Base-by-base conservation (phyloP, 257 asterid genomes). In the Datura wrightii region DNA sequence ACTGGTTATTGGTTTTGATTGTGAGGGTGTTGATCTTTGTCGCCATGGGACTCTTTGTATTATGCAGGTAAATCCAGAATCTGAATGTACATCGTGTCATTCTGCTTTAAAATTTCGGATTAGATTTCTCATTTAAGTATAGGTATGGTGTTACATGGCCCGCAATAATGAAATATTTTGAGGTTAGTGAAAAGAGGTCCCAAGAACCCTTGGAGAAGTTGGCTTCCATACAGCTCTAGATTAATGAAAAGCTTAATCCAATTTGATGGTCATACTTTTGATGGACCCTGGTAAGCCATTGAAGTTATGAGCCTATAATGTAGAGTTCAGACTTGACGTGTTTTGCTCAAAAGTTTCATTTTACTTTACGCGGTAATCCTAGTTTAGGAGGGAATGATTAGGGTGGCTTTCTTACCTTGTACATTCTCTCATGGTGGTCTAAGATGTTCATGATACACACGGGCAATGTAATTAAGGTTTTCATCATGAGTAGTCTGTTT, bases 11-110 rank as follows among this genome's bases (percentile, higher is more conserved):
- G 99, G 99, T 90, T 92, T 96, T 74, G 99, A 96, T 84, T 96
- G 98, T 89, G 99, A 96, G 92, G 99, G 99, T 89, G 98, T 90
- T 85, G 97, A 96, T 89, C 99, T 96, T 65, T 93, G 98, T 86
- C 98, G 99, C 82, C 83, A 92, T 76, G 98, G 98, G 87, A 83
- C 92, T 74, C 98, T 97, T 82, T 97, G 99, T 87, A 91, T 97
- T 36, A 94, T 97, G 95, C 98, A 97, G 99, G 99, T 95, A 84
- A 67, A 44, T 59, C 31, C 60, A 52, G 11, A 78, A 76, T 14
- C 48, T 52, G 48, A 52, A 52, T 78, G 19, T 34, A 36, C 63
- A 52, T 78, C 2, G n/a, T 74, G 60, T 74, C 60, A 6, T 74
- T 52, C 14, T 0, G 24, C 44, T 7, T 74, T 24, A 24, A 48